Evolutionary conservation across 2,329 filamentous ascomycete genomes (phyloP).

Genomic region (Calonectria pteridis): DNA sequence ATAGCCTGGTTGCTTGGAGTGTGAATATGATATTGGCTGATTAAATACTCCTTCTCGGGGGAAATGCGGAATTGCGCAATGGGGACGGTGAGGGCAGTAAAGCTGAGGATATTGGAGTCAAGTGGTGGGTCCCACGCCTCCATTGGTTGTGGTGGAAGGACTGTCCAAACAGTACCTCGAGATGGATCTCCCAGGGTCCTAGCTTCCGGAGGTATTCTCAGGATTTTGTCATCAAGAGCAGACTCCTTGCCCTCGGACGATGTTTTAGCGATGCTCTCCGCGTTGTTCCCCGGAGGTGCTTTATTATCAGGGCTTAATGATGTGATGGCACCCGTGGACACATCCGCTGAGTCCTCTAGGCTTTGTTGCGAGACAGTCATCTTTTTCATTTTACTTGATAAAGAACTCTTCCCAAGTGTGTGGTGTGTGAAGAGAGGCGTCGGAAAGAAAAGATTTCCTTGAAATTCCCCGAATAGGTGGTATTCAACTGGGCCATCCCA

Average conservation of each 20-base stretch:
- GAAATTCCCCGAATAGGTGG: background rate
- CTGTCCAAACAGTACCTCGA: background rate
- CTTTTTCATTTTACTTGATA: too few relatives aligned
- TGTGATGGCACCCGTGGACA: background rate
- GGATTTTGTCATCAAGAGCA: background rate
- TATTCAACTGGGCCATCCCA: background rate
- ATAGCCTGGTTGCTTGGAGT: background rate
- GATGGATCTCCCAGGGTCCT: background rate
- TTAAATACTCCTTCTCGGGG: background rate
- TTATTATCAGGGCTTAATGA: background rate
- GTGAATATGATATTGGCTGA: background rate
- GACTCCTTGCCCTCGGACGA: background rate
- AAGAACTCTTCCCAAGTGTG: background rate
- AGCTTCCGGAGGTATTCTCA: background rate
- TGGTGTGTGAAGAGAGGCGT: background rate
- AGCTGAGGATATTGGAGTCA: background rate
- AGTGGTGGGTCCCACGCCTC: background rate
- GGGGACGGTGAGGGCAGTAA: background rate
- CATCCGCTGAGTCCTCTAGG: background rate
- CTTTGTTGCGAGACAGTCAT: background rate
- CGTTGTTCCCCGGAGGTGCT: background rate
- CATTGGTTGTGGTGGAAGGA: background rate
- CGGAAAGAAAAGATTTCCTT: background rate
- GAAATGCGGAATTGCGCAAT: background rate
- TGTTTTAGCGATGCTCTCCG: background rate